Evolutionary conservation across 1,139 yeast species (phyloP), one percentile per base, ranked within the genome.

Genomic region (Taphrina populina): DNA sequence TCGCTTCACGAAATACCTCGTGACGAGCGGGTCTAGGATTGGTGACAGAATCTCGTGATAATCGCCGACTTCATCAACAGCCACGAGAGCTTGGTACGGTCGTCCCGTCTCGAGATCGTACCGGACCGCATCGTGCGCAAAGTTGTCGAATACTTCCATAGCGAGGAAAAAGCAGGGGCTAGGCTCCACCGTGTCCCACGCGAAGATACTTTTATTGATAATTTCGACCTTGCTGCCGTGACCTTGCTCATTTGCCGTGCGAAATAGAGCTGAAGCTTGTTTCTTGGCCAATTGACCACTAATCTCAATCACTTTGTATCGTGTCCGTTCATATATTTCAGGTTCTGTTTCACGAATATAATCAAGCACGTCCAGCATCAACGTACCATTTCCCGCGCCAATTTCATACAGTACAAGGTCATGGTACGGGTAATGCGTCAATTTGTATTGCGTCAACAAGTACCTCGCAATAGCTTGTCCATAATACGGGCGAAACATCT

Each of bases 301-400:
- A 60, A 87, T 86, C 68, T 87, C 95, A 62, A 87, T 82, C 58
- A 88, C 83, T 63, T 79, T 80, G 66, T 88, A 87, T 61, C 77
- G 77, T 0, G 90, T 83, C 40, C 80, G 73, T 10, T 73, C 70
- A 66, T 86, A 88, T 10, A 86, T 81, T 39, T 84, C 88, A 0
- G 95, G 92, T 60, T 83, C 84, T 17, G 76, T 72, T 21, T 71
- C 71, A 60, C 80, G 75, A 60, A 87, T 77, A 65, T 76, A 87
- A 64, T 82, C 82, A 62, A 87, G 70, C n/a, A 87, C 78, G 65
- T 87, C 83, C 59, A 79, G 70, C 95, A 87, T 87, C 58, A 87
- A 69, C 0, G 95, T 87, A 55, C 95, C 95, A 65, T 87, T 87
- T 62, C 95, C 95, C 33, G 92, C 95, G 58, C 95, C 95, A 77